phyloP scores from a whole-genome alignment of 2,329 filamentous ascomycete species.

The Diaporthe capsici region DNA sequence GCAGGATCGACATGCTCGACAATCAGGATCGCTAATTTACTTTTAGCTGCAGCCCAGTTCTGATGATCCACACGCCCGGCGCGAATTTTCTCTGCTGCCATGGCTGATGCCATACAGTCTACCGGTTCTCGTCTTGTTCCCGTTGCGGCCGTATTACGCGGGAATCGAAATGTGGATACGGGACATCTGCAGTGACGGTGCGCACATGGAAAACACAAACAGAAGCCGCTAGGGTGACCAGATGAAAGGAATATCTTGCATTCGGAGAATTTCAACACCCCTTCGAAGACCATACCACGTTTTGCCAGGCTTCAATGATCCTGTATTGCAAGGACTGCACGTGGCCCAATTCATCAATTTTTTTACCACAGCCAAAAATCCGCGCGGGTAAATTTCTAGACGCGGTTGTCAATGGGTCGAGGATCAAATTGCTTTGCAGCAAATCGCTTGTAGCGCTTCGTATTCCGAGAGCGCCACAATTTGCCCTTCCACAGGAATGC shows the following conservation, averaged over 20 bases:
- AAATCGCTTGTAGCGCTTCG: conserved; percentile 39
- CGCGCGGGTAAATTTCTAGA: conserved; percentile 19
- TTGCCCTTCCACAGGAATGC: conserved; percentile 42
- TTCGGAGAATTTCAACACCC: conserved; percentile 16
- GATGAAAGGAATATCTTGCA: not conserved
- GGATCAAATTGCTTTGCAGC: conserved; percentile 42
- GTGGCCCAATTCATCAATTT: not conserved
- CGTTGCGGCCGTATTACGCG: not conserved
- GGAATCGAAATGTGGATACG: not conserved
- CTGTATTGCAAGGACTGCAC: not conserved
- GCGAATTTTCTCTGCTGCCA: not conserved
- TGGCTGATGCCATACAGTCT: not conserved
- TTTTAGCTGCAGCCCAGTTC: conserved; percentile 1
- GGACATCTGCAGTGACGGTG: not conserved
- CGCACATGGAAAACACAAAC: not conserved
- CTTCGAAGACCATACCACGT: not conserved
- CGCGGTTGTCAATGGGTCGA: conserved; percentile 39
- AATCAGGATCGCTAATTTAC: conserved; percentile 22
- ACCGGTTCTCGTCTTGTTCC: not conserved
- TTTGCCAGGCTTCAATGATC: not conserved
- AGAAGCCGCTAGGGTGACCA: not conserved
- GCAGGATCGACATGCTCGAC: conserved; percentile 13
- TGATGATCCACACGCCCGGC: not conserved
- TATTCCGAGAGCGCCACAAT: conserved; percentile 36
- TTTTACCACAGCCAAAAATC: not conserved